These are phyloP conservation scores for Paracoccidioides lutzii DNA, from an alignment of 2,329 filamentous ascomycete species.

Conservation along the genomic window DNA sequence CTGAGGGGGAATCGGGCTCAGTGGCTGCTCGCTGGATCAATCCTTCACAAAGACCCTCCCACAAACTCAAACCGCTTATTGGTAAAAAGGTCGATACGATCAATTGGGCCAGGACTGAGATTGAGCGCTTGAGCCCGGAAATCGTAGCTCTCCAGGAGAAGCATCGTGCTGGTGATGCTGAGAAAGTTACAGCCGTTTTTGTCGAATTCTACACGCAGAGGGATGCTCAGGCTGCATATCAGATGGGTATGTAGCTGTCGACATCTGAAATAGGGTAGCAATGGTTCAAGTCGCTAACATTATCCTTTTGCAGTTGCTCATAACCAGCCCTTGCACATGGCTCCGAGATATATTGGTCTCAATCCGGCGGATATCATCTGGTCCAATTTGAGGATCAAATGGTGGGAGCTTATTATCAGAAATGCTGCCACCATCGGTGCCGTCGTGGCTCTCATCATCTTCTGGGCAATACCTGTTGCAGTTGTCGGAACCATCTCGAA, in stretches of 20 bases:
- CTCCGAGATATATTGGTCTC: conserved; percentile 71
- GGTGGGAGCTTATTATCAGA: conserved; percentile 73
- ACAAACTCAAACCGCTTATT: conserved; percentile 57
- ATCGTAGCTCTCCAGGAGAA: conserved; percentile 55
- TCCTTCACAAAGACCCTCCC: conserved; percentile 60
- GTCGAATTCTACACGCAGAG: conserved; percentile 77
- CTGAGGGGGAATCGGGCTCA: conserved; percentile 51
- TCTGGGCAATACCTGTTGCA: conserved; percentile 69
- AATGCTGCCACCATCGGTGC: conserved; percentile 57
- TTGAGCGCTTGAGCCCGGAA: conserved; percentile 60
- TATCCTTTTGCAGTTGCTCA: conserved; percentile 47
- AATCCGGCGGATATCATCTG: conserved; percentile 74
- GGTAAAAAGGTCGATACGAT: conserved; percentile 92
- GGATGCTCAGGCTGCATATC: conserved; percentile 74
- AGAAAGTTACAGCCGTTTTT: conserved; percentile 65
- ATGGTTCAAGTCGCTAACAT: conserved; percentile 2
- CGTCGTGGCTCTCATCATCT: conserved; percentile 66
- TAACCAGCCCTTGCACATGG: conserved; percentile 76
- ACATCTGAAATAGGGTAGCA: not conserved
- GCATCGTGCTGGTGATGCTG: conserved; percentile 52
- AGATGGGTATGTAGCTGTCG: conserved; percentile 38
- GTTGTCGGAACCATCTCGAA: conserved; percentile 80
- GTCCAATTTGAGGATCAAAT: conserved; percentile 67
- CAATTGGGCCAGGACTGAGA: conserved; percentile 68
- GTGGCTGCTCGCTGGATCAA: conserved; percentile 48